Base-by-base conservation (phyloP, 1,284 basidiomycete species). In the Ganoderma meredithae region DNA sequence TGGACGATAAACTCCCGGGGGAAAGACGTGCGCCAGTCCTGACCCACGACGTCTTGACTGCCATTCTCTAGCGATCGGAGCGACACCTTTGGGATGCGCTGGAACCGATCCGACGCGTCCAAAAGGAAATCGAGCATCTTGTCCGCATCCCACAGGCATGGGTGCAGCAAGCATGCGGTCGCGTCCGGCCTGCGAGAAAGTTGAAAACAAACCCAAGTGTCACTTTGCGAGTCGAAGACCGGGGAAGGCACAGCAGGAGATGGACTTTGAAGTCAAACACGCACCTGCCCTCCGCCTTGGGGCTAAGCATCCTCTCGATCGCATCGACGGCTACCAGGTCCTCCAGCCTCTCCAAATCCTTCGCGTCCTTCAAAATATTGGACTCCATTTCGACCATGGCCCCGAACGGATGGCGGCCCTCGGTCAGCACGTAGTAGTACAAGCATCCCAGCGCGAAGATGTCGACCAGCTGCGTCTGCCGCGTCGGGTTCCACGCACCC, bases 31-130 rank as follows among this genome's bases (percentile, higher is more conserved):
- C 93, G 91, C 97, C 97, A 99, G 80, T 99, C 97, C 36, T 85
- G 83, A n/a, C 94, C 95, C 6, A 98, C 91, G 55, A 97, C 90
- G 8, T 81, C 19, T 47, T 47, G 19, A 7, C 44, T 9, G 44
- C 44, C 19, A 8, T 10, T 22, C n/a, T 47, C 44, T 8, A 47
- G 44, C 19, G 17, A 17, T 8, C 8, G 6, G 19, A 47, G 44
- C 44, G 3, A 47, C 8, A 0, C 19, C 8, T 22, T n/a, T 19
- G 44, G n/a, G 9, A 9, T 47, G 77, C 96, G 96, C 81, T 99
- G 97, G 79, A 99, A 98, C 1, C 96, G 90, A 80, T 99, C 97
- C 0, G 96, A 98, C 0, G 95, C 95, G 73, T 99, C 97, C 80
- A 98, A 97, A 19, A 99, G 83, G 87, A 99, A 99, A 60, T 88